phyloP scores from a whole-genome alignment of 129 eudicot genomes.

The Oenanthe sinensis region DNA sequence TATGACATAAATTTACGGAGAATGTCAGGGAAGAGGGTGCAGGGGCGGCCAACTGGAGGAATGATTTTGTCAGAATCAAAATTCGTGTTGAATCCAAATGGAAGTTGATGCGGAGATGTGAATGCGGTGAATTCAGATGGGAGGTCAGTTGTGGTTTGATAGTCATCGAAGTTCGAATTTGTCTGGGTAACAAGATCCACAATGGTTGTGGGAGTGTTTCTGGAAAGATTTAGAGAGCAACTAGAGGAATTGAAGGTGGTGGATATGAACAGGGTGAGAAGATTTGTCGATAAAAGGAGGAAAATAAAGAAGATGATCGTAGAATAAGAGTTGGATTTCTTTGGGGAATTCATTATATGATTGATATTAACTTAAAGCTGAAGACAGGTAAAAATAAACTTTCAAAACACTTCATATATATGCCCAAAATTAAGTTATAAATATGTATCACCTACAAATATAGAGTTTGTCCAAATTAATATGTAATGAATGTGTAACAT shows the following conservation, averaged over 20 bases:
- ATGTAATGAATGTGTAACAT: not conserved
- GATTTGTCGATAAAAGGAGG: constrained; percentile 49
- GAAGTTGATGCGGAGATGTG: constrained; percentile 61
- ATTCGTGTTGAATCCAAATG: constrained; percentile 45
- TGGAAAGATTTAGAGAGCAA: constrained; percentile 22
- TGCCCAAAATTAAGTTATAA: too few relatives aligned
- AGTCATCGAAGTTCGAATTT: not conserved
- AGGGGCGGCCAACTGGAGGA: constrained; percentile 53
- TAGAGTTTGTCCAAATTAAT: too few relatives aligned
- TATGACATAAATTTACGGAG: constrained; percentile 41
- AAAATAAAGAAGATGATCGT: constrained; percentile 29
- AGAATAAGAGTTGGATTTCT: not conserved
- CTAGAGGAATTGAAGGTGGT: constrained; percentile 30
- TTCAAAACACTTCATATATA: not conserved
- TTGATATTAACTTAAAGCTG: not conserved
- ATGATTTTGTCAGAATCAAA: constrained; percentile 41
- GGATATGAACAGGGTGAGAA: constrained; percentile 44
- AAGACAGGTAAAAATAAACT: not conserved
- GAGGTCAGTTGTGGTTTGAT: constrained; percentile 17
- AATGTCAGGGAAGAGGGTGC: constrained; percentile 34
- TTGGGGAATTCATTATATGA: not conserved
- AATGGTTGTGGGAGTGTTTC: constrained; percentile 6
- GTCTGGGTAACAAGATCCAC: constrained; percentile 6
- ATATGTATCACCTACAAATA: too few relatives aligned
- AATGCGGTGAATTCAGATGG: constrained; percentile 48